These are phyloP conservation scores for Penicillium sumatraense DNA, from an alignment of 2,329 filamentous ascomycete species.

Conservation along the genomic window DNA sequence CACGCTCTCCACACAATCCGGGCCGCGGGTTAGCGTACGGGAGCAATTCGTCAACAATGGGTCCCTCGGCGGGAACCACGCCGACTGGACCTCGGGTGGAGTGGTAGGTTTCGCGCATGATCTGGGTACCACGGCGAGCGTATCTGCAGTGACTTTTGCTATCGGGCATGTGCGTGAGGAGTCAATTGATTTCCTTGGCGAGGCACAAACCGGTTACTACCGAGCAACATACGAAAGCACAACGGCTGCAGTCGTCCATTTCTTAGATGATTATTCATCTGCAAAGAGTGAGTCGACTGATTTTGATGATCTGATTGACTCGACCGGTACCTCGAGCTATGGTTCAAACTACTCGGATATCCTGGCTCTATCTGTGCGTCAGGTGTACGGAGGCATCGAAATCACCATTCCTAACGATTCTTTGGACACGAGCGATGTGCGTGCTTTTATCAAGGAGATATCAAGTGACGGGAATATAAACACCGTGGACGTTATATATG, in stretches of 20 bases:
- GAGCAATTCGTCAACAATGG: conserved; percentile 37
- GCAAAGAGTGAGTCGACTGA: conserved; percentile 36
- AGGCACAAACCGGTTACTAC: conserved; percentile 41
- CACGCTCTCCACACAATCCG: conserved; percentile 33
- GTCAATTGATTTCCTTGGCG: conserved; percentile 43
- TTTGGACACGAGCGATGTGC: conserved; percentile 30
- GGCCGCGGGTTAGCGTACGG: conserved; percentile 28
- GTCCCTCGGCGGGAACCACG: conserved; percentile 25
- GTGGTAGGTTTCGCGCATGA: conserved; percentile 43
- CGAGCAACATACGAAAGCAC: conserved; percentile 34
- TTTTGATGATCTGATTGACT: conserved; percentile 32
- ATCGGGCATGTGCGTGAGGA: conserved; percentile 43
- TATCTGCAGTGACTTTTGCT: conserved; percentile 41
- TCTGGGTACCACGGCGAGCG: conserved; percentile 31
- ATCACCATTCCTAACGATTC: conserved; percentile 39
- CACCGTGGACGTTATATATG: conserved; percentile 47
- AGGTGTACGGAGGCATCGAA: conserved; percentile 44
- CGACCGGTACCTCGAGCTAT: conserved; percentile 22
- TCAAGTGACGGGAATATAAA: conserved; percentile 47
- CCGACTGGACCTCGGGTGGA: conserved; percentile 29
- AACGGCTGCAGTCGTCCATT: conserved; percentile 36
- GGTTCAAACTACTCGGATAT: conserved; percentile 44
- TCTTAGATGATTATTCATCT: conserved; percentile 42
- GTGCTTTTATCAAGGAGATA: conserved; percentile 47
- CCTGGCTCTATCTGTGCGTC: conserved; percentile 43